Evolutionary conservation across 306 rosid species (phyloP), one percentile per base, ranked within the genome.

Genomic region (Trifolium dubium): DNA sequence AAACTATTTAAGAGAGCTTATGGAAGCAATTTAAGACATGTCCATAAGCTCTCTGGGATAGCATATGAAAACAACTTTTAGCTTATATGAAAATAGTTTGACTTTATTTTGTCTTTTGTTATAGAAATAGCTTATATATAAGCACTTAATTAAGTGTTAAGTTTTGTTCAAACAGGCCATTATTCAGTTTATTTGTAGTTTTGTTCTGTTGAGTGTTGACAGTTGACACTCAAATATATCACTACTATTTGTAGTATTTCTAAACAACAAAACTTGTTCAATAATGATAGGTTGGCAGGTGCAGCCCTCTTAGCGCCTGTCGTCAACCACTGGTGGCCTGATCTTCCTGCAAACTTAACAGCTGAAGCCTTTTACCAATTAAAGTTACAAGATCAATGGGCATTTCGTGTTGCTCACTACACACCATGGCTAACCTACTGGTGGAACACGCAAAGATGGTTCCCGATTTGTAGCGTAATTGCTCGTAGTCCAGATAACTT

Each of bases 371-470:
- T 46, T 85, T 1, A 59, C 50, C 80, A 58, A 63, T 47, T 77
- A 34, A 72, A 51, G 31, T 71, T 13, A 40, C 87, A 13, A 65
- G 98, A 94, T 76, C 97, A 82, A 58, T 94, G 96, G 97, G 77
- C 88, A 7, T 8, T 83, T 56, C 87, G 97, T 65, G 90, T 94
- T 19, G 82, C 88, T 46, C 96, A 91, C 86, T 79, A 94, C 69
- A 18, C 56, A 2, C 97, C 98, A 2, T 89, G 95, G 97, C 92
- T 94, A 59, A 89, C 96, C 34, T 84, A 91, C 73, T 89, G 96
- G 94, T 91, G 98, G 98, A 87, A 89, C 78, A 89, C 97, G 62
- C 95, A 94, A 79, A 86, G 60, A 77, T 92, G 91, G 95, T 89
- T 94, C 81, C 96, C 96, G 0, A 3, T 30, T 39, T 11, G 14